phyloP scores from a whole-genome alignment of 345 rosid species.

The Populus nigra region DNA sequence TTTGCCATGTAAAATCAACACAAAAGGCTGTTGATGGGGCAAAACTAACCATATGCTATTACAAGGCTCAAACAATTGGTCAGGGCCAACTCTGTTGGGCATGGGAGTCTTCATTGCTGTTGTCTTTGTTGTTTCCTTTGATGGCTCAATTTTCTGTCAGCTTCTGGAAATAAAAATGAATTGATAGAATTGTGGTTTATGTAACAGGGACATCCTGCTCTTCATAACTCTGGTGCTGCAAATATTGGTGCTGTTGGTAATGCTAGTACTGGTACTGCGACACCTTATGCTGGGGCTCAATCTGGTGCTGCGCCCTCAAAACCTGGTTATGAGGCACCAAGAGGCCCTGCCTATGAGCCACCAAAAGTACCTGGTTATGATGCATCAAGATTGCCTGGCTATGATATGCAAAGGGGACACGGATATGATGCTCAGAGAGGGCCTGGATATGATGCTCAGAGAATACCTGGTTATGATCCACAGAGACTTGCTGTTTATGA shows the following conservation, averaged over 20 bases:
- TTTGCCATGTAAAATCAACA: not conserved
- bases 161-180: not conserved
- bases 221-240: conserved; percentile 19
- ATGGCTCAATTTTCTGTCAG: not conserved
- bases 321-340: conserved; percentile 9
- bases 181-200: conserved; percentile 14
- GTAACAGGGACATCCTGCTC: conserved; percentile 47
- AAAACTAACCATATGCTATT: too few species aligned
- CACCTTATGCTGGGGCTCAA: conserved; percentile 57
- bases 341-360: conserved; percentile 36
- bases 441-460: conserved; percentile 20
- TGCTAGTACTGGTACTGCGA: conserved; percentile 25
- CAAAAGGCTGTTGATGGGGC: too few species aligned
- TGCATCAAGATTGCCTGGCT: conserved; percentile 4
- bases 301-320: conserved; percentile 47
- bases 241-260: conserved; percentile 28
- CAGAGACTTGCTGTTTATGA: conserved; percentile 23
- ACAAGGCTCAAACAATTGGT: too few species aligned
- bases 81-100: not conserved
- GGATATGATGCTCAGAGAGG: conserved; percentile 15
- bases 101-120: conserved; percentile 1
- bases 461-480: conserved; percentile 25
- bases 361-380: conserved; percentile 39
- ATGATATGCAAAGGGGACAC: conserved; percentile 18
- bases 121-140: not conserved